Conservation (phyloP, 2,329 filamentous ascomycete species). For the Cercospora sp. region DNA sequence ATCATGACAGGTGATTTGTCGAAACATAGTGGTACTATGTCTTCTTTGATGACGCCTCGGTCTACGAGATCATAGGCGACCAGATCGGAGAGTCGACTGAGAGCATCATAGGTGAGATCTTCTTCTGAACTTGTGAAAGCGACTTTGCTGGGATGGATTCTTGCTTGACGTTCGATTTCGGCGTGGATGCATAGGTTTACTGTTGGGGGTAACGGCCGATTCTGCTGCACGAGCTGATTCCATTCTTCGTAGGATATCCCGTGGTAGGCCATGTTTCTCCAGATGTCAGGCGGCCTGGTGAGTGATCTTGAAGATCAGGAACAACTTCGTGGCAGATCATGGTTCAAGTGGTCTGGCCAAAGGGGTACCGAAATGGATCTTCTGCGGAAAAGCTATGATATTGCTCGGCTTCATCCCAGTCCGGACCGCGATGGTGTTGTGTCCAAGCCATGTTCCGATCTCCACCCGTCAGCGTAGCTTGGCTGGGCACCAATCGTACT, state of each 20-base stretch:
- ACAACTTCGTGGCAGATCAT: not conserved
- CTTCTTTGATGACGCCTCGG: not conserved
- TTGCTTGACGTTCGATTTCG: not conserved
- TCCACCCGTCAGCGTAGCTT: not conserved
- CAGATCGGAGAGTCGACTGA: not conserved
- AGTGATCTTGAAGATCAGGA: not conserved
- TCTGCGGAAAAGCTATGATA: not conserved
- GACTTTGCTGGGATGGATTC: constrained; percentile 1
- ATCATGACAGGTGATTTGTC: constrained; percentile 42
- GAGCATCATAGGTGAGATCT: not conserved
- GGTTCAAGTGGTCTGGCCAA: not conserved
- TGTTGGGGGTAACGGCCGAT: not conserved
- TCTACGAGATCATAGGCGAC: constrained; percentile 2
- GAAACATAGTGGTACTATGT: constrained; percentile 35
- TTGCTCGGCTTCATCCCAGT: not conserved
- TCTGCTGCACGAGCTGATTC: not conserved
- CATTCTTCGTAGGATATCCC: not conserved
- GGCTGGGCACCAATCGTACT: not conserved
- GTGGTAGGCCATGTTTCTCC: constrained; percentile 1
- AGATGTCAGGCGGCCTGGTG: not conserved
- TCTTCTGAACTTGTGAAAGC: constrained; percentile 2
- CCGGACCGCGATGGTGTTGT: not conserved
- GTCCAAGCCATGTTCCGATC: not conserved
- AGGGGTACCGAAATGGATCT: not conserved
- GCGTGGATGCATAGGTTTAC: not conserved